Percentiles rank a stretch among this genome's conserved stretches.
phyloP scores from a whole-genome alignment of 1,284 basidiomycete genomes.

The Ceratobasidium sp. region DNA sequence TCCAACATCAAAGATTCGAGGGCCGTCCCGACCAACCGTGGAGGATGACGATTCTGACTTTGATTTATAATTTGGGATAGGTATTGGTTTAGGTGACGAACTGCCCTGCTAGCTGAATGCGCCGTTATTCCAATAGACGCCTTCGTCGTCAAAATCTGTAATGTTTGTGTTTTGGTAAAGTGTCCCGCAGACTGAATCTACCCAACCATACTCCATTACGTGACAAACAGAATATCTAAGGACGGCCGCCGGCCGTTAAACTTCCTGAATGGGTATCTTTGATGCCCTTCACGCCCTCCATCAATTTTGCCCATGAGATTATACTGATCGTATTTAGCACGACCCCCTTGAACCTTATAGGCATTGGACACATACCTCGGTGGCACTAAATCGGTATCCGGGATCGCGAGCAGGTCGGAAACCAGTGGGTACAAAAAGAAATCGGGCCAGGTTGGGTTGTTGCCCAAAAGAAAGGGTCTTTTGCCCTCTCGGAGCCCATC shows the following conservation, averaged over 20 bases:
- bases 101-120: background rate
- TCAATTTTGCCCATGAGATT: slow-evolving; percentile 14
- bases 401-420: slow-evolving; percentile 18
- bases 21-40: slow-evolving; percentile 58
- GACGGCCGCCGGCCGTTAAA: slow-evolving; percentile 15
- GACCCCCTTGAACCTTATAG: background rate
- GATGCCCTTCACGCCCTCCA: slow-evolving; percentile 20
- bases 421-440: slow-evolving; percentile 29
- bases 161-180: background rate
- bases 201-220: background rate
- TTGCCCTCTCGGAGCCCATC: slow-evolving; percentile 7
- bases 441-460: slow-evolving; percentile 34
- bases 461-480: slow-evolving; percentile 4
- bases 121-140: background rate
- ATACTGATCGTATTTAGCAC: background rate
- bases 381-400: slow-evolving; percentile 27
- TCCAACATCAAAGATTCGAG: slow-evolving; percentile 65
- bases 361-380: background rate
- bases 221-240: background rate
- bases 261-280: slow-evolving; percentile 28
- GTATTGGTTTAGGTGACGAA: no score
- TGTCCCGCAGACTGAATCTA: background rate
- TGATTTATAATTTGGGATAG: slow-evolving; percentile 62
- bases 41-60: slow-evolving; percentile 78
- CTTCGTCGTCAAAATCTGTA: background rate